Evolutionary conservation across 1,139 yeast genomes (phyloP), one percentile per base, ranked within the genome.

Genomic region (Diutina siamensis): DNA sequence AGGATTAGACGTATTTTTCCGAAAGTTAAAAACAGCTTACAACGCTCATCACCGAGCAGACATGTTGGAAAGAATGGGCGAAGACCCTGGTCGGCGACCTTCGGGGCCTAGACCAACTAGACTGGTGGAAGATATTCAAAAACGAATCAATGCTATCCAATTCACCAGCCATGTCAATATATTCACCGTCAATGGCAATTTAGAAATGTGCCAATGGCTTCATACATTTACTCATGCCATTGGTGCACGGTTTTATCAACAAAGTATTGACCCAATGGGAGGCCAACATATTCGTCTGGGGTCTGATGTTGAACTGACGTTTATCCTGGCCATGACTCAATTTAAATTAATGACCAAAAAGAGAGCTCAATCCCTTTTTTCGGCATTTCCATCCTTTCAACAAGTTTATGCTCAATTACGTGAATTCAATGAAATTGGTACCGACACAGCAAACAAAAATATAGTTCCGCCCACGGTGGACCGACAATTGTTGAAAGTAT

Each of bases 391-490:
- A 5, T 17, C 21, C 19, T 17, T 38, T 4, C 32, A n/a, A 12
- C 19, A 25, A 15, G 32, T 38, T 18, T 38, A 22, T 12, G 13
- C n/a, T 18, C 32, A 25, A 25, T 25, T 38, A 9, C 20, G 20
- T 12, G 3, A 4, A 5, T 20, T 17, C n/a, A 32, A 32, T 18
- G 15, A 18, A 5, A 25, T 38, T 18, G 42, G 42, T 20, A 13
- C 12, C n/a, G 42, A 38, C n/a, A 25, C 13, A 20, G 9, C 21
- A 7, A 32, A 17, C 8, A 38, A 38, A 25, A 38, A 38, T 17
- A 38, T 38, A n/a, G 32, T 38, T 17, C 42, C 42, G 4, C 42
- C 42, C n/a, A 22, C 33, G 5, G 42, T 38, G 10, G 42, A 38
- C n/a, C 31, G 21, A 19, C n/a, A 15, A 19, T 9, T 38, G 13